Evolutionary conservation across 108 stramenopile genomes (phyloP).

Genomic region (Cyclotella choctawhatcheeana): DNA sequence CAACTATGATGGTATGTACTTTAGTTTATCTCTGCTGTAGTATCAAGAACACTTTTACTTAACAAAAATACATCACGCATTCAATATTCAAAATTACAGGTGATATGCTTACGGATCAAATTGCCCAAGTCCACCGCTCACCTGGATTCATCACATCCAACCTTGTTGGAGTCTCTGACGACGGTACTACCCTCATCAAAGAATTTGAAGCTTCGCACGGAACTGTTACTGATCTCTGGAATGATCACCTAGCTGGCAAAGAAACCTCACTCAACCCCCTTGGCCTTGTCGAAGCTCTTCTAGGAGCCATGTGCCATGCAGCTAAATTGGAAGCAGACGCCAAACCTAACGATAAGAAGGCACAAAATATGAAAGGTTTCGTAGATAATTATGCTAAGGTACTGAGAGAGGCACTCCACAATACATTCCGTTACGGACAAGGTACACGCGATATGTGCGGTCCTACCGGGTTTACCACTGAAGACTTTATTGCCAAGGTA

Average conservation of each 20-base stretch:
- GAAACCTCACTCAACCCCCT: conserved; percentile 97
- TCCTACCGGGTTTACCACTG: conserved; percentile 93
- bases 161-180: conserved; percentile 90
- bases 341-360: conserved; percentile 62
- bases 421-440: conserved; percentile 96
- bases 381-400: conserved; percentile 78
- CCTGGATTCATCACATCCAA: conserved; percentile 98
- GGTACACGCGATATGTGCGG: conserved; percentile 97
- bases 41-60: conserved; percentile 3
- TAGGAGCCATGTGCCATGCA: conserved; percentile 95
- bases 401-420: conserved; percentile 90
- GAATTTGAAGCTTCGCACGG: conserved; percentile 97
- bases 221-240: conserved; percentile 95
- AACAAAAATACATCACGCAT: background rate
- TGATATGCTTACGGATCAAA: conserved; percentile 93
- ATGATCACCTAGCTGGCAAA: conserved; percentile 94
- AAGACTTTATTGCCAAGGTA: conserved; percentile 94
- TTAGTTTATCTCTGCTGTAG: background rate
- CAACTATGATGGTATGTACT: conserved; percentile 95
- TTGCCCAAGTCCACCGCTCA: conserved; percentile 97
- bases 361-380: conserved; percentile 56
- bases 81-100: conserved; percentile 10
- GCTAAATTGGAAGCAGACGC: conserved; percentile 79
- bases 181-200: conserved; percentile 90
- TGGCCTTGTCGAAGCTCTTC: conserved; percentile 95